Evolutionary conservation across 1,284 basidiomycete genomes (phyloP).

Genomic region (Amylostereum areolatum): DNA sequence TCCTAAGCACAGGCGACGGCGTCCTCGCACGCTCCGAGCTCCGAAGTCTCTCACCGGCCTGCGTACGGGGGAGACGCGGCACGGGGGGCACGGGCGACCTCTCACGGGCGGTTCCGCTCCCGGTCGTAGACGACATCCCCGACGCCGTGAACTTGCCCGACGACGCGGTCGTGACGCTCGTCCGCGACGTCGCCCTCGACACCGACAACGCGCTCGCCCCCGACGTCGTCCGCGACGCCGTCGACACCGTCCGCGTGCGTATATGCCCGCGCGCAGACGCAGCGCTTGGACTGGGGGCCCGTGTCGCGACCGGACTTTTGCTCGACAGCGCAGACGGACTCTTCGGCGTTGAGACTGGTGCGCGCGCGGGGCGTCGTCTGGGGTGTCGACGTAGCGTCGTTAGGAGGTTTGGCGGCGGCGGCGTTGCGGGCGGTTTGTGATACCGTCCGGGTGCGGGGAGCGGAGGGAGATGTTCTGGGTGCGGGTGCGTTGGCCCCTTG

Average conservation of each 20-base stretch:
- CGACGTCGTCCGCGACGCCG: constrained; percentile 10
- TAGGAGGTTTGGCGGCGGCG: too few relatives aligned
- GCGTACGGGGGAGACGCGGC: constrained; percentile 8
- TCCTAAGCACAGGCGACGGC: constrained; percentile 50
- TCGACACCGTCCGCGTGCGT: constrained; percentile 13
- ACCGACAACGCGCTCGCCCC: constrained; percentile 3
- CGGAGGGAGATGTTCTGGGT: too few relatives aligned
- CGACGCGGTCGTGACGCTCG: constrained; percentile 16
- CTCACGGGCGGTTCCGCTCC: constrained; percentile 10
- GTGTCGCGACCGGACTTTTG: too few relatives aligned
- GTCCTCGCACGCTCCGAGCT: constrained; percentile 12
- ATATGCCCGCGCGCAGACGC: constrained; percentile 6
- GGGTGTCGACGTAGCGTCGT: too few relatives aligned
- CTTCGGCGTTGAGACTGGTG: neutral
- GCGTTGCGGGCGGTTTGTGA: too few relatives aligned
- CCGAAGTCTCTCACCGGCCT: neutral
- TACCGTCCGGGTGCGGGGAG: too few relatives aligned
- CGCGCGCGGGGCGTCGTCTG: neutral
- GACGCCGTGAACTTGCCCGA: constrained; percentile 14
- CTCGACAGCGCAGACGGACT: neutral
- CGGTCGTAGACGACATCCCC: constrained; percentile 8
- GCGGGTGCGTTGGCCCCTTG: too few relatives aligned
- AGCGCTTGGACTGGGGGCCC: constrained; percentile 6
- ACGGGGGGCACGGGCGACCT: constrained; percentile 17
- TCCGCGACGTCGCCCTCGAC: constrained; percentile 8